phyloP scores from a whole-genome alignment of 2,329 filamentous ascomycete species.

The Phialophora expanda region DNA sequence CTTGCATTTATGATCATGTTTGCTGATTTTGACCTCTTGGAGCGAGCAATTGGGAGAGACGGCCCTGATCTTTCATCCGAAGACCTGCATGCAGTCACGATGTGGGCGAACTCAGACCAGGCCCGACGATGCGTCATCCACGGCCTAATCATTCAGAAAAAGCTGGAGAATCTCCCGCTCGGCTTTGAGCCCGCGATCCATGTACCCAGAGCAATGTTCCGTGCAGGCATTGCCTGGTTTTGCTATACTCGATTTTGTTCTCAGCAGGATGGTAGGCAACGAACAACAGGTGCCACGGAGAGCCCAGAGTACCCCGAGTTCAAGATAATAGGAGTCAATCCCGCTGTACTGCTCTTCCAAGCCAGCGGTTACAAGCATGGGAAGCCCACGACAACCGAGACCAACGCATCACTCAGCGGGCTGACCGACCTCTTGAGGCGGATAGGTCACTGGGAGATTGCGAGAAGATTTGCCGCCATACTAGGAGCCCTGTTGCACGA shows the following conservation, averaged over 20 bases:
- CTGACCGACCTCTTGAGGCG: slow-evolving; percentile 40
- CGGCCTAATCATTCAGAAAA: slow-evolving; percentile 37
- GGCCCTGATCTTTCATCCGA: slow-evolving; percentile 36
- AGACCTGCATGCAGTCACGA: slow-evolving; percentile 27
- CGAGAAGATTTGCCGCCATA: slow-evolving; percentile 40
- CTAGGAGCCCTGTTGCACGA: slow-evolving; percentile 36
- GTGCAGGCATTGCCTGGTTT: slow-evolving; percentile 39
- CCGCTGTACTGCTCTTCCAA: slow-evolving; percentile 32
- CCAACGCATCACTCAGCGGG: slow-evolving; percentile 40
- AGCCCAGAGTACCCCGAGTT: slow-evolving; percentile 41
- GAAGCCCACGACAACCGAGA: slow-evolving; percentile 35
- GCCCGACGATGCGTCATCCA: slow-evolving; percentile 39
- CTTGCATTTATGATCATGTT: slow-evolving; percentile 41
- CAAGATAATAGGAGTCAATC: slow-evolving; percentile 38
- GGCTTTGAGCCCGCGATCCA: slow-evolving; percentile 40
- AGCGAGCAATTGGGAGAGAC: slow-evolving; percentile 42
- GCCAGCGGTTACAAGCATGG: slow-evolving; percentile 36
- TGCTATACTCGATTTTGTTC: slow-evolving; percentile 38
- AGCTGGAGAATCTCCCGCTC: slow-evolving; percentile 37
- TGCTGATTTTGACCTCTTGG: slow-evolving; percentile 42
- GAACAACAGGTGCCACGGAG: slow-evolving; percentile 19
- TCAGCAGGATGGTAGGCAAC: slow-evolving; percentile 19
- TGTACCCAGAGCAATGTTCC: slow-evolving; percentile 39
- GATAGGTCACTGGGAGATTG: slow-evolving; percentile 42
- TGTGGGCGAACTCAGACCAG: slow-evolving; percentile 40